A percentile compares a stretch with the other conserved stretches of the same genome.
Conservation (phyloP, 1,284 basidiomycete genomes). For the Apiotrichum gamsii region DNA sequence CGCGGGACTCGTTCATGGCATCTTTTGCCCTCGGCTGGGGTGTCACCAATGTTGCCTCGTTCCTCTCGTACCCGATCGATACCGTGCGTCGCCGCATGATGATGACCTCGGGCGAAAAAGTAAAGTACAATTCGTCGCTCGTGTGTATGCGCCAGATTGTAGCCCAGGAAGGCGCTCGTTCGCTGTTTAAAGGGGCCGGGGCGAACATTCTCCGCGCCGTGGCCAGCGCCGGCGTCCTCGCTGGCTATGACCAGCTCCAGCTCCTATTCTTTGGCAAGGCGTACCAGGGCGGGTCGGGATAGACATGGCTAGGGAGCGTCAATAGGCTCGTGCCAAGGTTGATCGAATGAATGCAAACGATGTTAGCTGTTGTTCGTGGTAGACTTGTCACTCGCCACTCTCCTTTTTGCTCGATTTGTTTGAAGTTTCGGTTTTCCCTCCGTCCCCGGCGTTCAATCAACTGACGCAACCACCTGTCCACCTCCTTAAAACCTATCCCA, state of each 20-base stretch:
- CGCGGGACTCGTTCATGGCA: constrained; percentile 58
- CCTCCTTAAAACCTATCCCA: too few relatives aligned
- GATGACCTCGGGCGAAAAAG: constrained; percentile 55
- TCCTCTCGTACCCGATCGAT: constrained; percentile 62
- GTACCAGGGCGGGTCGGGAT: constrained; percentile 49
- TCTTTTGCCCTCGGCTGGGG: constrained; percentile 58
- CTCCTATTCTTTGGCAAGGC: constrained; percentile 82
- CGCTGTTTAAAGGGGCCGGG: constrained; percentile 91
- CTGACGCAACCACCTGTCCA: too few relatives aligned
- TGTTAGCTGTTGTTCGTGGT: too few relatives aligned
- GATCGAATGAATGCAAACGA: too few relatives aligned
- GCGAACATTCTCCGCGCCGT: constrained; percentile 97
- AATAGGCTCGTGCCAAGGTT: too few relatives aligned
- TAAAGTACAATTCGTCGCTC: constrained; percentile 71
- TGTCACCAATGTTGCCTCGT: constrained; percentile 56
- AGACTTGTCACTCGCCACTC: too few relatives aligned
- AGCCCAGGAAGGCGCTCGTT: constrained; percentile 80
- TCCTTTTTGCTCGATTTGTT: too few relatives aligned
- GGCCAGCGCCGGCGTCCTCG: constrained; percentile 93
- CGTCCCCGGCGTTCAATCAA: too few relatives aligned
- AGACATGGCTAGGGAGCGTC: too few relatives aligned
- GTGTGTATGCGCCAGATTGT: constrained; percentile 57
- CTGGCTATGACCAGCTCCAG: constrained; percentile 89
- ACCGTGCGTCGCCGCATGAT: constrained; percentile 62
- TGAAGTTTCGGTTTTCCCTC: too few relatives aligned